Conservation (phyloP, 2,329 filamentous ascomycete genomes). For the Chaetomium sp. region DNA sequence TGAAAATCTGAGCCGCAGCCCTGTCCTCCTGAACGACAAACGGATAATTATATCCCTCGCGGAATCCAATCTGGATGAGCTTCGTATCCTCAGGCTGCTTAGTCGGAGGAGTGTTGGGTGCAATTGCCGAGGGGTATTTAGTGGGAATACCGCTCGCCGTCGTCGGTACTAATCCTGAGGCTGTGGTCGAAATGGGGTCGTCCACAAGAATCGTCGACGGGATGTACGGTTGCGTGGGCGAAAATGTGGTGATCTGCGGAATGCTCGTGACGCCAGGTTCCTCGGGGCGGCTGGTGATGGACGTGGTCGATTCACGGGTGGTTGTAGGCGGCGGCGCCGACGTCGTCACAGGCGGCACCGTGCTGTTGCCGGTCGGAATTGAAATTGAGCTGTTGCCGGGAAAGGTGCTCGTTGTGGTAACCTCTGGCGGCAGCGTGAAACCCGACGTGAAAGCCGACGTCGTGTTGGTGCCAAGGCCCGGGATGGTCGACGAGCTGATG, state of each 20-base stretch:
- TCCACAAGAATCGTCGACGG: conserved; percentile 65
- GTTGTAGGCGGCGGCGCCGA: neutral
- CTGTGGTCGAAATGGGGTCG: conserved; percentile 51
- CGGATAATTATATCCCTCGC: conserved; percentile 76
- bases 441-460: conserved; percentile 15
- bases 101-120: conserved; percentile 61
- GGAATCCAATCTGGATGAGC: conserved; percentile 83
- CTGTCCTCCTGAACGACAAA: conserved; percentile 74
- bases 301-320: neutral
- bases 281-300: neutral
- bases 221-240: conserved; percentile 54
- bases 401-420: neutral
- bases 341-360: conserved; percentile 15
- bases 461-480: conserved; percentile 11
- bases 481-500: neutral
- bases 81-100: conserved; percentile 64
- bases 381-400: conserved; percentile 9
- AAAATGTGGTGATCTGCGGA: conserved; percentile 12
- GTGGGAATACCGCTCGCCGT: conserved; percentile 56
- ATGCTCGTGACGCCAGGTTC: conserved; percentile 28
- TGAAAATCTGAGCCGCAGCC: conserved; percentile 83
- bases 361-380: conserved; percentile 16
- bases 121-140: conserved; percentile 72
- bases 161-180: conserved; percentile 20
- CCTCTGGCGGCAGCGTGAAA: conserved; percentile 7